These are phyloP conservation scores for Kwoniella shivajii DNA, from an alignment of 1,284 basidiomycete species.

Conservation along the genomic window DNA sequence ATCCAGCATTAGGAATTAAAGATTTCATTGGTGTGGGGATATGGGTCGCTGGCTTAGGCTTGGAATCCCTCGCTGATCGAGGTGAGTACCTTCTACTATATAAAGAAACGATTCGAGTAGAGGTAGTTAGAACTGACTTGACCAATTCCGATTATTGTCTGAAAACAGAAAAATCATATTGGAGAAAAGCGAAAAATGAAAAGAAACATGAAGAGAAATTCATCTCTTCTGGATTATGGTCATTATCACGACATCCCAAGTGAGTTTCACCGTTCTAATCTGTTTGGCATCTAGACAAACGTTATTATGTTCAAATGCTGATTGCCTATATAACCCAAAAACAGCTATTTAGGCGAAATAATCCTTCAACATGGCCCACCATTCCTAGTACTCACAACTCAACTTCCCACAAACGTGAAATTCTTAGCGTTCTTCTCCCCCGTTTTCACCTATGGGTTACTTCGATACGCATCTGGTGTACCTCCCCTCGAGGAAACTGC, in stretches of 20 bases:
- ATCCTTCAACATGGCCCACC: slow-evolving; percentile 73
- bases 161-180: slow-evolving; percentile 62
- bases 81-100: slow-evolving; percentile 48
- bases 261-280: slow-evolving; percentile 47
- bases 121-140: not conserved
- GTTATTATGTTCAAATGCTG: not conserved
- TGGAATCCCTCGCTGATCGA: slow-evolving; percentile 68
- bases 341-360: slow-evolving; percentile 75
- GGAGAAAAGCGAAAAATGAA: slow-evolving; percentile 66
- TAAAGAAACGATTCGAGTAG: not conserved
- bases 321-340: not conserved
- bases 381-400: slow-evolving; percentile 61
- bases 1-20: slow-evolving; percentile 62
- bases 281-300: not conserved
- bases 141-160: not conserved
- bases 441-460: slow-evolving; percentile 65
- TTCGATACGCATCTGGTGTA: slow-evolving; percentile 64
- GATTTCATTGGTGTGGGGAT: slow-evolving; percentile 66
- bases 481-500: slow-evolving; percentile 68
- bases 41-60: slow-evolving; percentile 63
- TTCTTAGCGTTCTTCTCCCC: slow-evolving; percentile 65
- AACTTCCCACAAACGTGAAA: slow-evolving; percentile 40
- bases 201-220: slow-evolving; percentile 75
- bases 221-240: slow-evolving; percentile 71
- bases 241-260: slow-evolving; percentile 74